A percentile compares a stretch with the other conserved stretches of the same genome.
phyloP scores from a whole-genome alignment of 2,329 filamentous ascomycete genomes.

The Neodidymelliopsis sp. region DNA sequence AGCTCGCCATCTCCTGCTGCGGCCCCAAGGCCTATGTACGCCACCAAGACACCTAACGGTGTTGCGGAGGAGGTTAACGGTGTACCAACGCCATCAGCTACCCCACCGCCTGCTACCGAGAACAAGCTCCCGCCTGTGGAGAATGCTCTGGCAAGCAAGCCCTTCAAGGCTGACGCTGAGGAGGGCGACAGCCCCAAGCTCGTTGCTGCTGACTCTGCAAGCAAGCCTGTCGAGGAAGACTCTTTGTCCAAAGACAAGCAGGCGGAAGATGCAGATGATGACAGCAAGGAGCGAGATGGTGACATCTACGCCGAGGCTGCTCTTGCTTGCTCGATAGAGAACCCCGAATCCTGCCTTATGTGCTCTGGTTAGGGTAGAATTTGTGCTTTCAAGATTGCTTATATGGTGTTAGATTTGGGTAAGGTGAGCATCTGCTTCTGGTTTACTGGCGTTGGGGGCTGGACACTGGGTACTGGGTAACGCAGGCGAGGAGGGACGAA shows the following conservation, averaged over 20 bases:
- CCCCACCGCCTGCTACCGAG: slow-evolving; percentile 65
- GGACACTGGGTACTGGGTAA: slow-evolving; percentile 18
- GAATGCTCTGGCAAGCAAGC: slow-evolving; percentile 65
- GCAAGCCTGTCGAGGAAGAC: slow-evolving; percentile 68
- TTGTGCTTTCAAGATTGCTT: slow-evolving; percentile 9
- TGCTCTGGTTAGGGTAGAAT: slow-evolving; percentile 79
- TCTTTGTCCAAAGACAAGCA: slow-evolving; percentile 66
- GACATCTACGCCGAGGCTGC: slow-evolving; percentile 97
- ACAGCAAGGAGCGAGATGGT: slow-evolving; percentile 77
- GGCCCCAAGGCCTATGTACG: slow-evolving; percentile 72
- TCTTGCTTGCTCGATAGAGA: slow-evolving; percentile 94
- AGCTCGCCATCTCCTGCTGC: slow-evolving; percentile 63
- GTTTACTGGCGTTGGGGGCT: slow-evolving; percentile 21
- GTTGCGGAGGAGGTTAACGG: slow-evolving; percentile 58
- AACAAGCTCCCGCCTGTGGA: slow-evolving; percentile 60
- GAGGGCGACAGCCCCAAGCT: slow-evolving; percentile 83
- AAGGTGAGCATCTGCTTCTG: slow-evolving; percentile 25
- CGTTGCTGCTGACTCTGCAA: slow-evolving; percentile 72
- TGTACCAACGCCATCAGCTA: slow-evolving; percentile 72
- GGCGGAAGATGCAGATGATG: slow-evolving; percentile 75
- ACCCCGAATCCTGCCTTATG: slow-evolving; percentile 94
- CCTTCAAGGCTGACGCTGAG: slow-evolving; percentile 78
- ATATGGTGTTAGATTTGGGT: slow-evolving; percentile 18
- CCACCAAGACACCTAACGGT: slow-evolving; percentile 61
- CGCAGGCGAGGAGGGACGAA: slow-evolving; percentile 29